Percentiles rank a stretch among this genome's conserved stretches.
These are phyloP conservation scores for Quercus agrifolia DNA, from an alignment of 306 rosid genomes.

Conservation along the genomic window DNA sequence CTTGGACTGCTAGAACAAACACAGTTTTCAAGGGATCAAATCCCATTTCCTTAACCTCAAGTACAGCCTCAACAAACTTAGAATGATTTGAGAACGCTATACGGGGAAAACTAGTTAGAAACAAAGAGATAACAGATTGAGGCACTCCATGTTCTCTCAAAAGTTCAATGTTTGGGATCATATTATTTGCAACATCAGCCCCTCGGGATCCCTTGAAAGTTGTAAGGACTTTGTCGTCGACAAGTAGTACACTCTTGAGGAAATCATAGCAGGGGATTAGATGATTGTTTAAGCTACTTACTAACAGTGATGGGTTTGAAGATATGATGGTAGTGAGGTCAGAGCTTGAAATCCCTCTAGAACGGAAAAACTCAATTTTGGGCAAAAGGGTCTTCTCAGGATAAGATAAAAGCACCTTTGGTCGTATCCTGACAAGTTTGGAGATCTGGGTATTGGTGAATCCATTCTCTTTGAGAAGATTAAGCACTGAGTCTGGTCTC, in stretches of 20 bases:
- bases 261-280: constrained; percentile 22
- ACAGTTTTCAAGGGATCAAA: background rate
- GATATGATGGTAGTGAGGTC: constrained; percentile 4
- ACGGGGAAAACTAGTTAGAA: background rate
- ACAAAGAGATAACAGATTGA: background rate
- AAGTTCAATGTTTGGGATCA: constrained; percentile 16
- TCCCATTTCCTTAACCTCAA: constrained; percentile 16
- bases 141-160: constrained; percentile 13
- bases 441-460: constrained; percentile 27
- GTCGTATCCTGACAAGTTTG: constrained; percentile 11
- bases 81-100: background rate
- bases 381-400: constrained; percentile 22
- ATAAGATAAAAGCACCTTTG: constrained; percentile 10
- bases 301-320: background rate
- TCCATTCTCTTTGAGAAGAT: constrained; percentile 15
- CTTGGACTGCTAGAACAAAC: constrained; percentile 20
- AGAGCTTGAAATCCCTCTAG: constrained; percentile 23
- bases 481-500: constrained; percentile 25
- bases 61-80: background rate
- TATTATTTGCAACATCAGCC: background rate
- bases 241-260: constrained; percentile 4
- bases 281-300: constrained; percentile 15
- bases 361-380: constrained; percentile 29
- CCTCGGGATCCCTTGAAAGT: background rate
- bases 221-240: background rate